Evolutionary conservation across 495 filamentous ascomycete species (phyloP), one percentile per base, ranked within the genome.

Genomic region (Melanomma pulvis-pyrius): DNA sequence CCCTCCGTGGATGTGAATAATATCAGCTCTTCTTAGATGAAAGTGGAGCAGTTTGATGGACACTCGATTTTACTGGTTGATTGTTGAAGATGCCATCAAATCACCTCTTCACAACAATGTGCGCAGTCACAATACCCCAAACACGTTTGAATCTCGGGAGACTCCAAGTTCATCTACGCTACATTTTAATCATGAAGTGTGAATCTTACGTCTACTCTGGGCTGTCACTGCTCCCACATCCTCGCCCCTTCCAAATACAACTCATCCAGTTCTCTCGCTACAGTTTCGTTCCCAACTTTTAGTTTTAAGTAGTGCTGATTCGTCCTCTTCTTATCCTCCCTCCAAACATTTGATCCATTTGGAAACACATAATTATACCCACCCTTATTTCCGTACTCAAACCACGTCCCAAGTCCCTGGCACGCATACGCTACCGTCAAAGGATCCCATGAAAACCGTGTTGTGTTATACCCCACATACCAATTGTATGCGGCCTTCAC

Each of bases 361-460:
- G 65, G 36, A 48, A 49, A 63, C 9, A 63, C 58, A 21, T 63
- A 52, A 52, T 63, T 63, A 36, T 63, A 57, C 9, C 65, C 65
- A 6, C 22, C 25, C 2, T 2, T 24, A 47, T 63, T 63, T 11
- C 39, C 59, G 25, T 63, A 68, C 65, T 67, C 41, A 34, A 63
- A 63, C 65, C 49, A 58, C 15, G n/a, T 54, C 25, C 64, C 58
- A 8, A 61, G 44, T 3, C 64, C 64, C 36, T 25, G 36, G 24
- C 28, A 53, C 5, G 78, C 81, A 46, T 83, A 82, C 17, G 80
- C 39, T 1, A 79, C 70, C 0, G 80, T 75, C 36, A 82, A 64
- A 2, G 79, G 79, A 66, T 83, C 81, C 79, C 79, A 83, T 0
- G 79, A 79, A 3, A 73, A 60, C 22, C 76, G 68, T 0, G 66